Percentiles rank a stretch among this genome's conserved stretches.
phyloP scores from a whole-genome alignment of 2,329 filamentous ascomycete species.

The Fusarium secorum region DNA sequence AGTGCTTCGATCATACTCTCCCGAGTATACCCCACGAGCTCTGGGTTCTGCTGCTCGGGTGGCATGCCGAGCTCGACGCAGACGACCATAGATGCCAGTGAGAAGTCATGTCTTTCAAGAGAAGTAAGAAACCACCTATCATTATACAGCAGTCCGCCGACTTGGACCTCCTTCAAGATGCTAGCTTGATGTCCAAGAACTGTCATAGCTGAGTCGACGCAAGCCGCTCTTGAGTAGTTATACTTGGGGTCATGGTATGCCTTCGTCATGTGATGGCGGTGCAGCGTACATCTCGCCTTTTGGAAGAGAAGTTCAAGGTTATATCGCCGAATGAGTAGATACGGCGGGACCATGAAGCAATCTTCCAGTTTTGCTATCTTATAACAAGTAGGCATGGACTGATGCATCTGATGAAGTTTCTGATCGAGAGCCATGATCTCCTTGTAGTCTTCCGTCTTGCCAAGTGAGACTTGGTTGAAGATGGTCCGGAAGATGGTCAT shows the following conservation, averaged over 20 bases:
- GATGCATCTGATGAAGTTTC: constrained; percentile 7
- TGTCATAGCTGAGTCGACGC: constrained; percentile 27
- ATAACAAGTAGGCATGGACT: constrained; percentile 16
- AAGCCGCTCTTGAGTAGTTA: constrained; percentile 17
- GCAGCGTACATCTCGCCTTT: constrained; percentile 23
- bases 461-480: constrained; percentile 31
- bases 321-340: constrained; percentile 25
- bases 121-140: constrained; percentile 32
- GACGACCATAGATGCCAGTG: constrained; percentile 28
- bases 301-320: constrained; percentile 28
- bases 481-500: constrained; percentile 26
- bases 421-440: constrained; percentile 30
- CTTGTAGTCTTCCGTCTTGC: constrained; percentile 12
- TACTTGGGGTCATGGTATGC: constrained; percentile 22
- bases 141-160: constrained; percentile 6
- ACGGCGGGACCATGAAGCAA: constrained; percentile 15
- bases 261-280: constrained; percentile 28
- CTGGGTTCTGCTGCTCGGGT: not conserved
- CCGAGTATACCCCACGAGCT: not conserved
- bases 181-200: constrained; percentile 9
- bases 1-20: constrained; percentile 15
- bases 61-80: constrained; percentile 25
- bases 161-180: constrained; percentile 29
- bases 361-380: constrained; percentile 21
- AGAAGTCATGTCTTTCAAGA: constrained; percentile 25